Evolutionary conservation across 1,284 basidiomycete genomes (phyloP).

Genomic region (Ceratobasidium sp.): DNA sequence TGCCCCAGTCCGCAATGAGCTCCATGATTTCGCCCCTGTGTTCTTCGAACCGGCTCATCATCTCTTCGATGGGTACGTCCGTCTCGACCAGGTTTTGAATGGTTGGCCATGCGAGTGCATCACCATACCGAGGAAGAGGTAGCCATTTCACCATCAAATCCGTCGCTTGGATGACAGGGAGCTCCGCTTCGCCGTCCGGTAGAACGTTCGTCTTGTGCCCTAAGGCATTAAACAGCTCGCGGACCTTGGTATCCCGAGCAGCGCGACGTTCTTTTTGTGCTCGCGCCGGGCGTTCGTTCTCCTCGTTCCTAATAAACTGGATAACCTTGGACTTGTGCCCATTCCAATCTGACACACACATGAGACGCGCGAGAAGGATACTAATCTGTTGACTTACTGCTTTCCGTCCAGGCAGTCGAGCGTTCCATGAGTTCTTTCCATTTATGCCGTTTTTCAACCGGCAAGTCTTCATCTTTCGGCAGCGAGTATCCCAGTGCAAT

Average conservation of each 20-base stretch:
- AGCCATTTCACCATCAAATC: neutral
- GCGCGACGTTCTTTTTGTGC: neutral
- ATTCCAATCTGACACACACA: neutral
- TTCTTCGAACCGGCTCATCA: neutral
- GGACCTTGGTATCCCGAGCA: neutral
- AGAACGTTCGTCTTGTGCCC: neutral
- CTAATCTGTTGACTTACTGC: neutral
- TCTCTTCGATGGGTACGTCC: neutral
- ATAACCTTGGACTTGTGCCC: neutral
- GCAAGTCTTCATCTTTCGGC: neutral
- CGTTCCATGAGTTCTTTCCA: conserved; percentile 1
- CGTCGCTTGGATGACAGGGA: neutral
- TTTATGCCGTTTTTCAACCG: neutral
- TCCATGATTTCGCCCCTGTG: neutral
- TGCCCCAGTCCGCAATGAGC: neutral
- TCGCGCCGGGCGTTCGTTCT: neutral
- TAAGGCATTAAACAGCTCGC: neutral
- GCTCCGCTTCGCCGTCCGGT: neutral
- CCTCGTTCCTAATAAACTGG: neutral
- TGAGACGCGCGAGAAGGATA: no score
- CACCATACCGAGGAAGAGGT: neutral
- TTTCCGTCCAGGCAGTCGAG: neutral
- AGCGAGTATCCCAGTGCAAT: neutral
- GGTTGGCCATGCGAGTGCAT: neutral
- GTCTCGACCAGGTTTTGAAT: neutral